These are phyloP conservation scores for Diaporthe sp. DNA, from an alignment of 2,329 filamentous ascomycete genomes.

Conservation along the genomic window DNA sequence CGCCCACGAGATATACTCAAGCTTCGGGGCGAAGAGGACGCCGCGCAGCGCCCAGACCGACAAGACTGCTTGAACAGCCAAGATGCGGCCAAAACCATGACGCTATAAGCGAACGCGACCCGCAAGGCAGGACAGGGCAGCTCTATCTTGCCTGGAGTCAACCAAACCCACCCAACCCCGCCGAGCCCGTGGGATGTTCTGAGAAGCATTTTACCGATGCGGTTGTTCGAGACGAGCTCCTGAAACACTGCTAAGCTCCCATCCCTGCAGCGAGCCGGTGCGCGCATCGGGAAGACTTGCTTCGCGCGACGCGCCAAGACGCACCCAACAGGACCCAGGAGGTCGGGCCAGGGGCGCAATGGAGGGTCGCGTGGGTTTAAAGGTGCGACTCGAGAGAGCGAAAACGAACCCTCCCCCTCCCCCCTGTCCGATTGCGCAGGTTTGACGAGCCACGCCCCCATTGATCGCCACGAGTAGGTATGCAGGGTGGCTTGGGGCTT, in stretches of 20 bases:
- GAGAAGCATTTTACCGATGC: background rate
- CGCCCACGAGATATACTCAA: constrained; percentile 30
- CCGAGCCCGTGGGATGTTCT: background rate
- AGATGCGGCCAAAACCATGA: constrained; percentile 33
- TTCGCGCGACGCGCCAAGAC: constrained; percentile 30
- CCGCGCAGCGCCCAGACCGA: constrained; percentile 32
- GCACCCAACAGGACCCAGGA: constrained; percentile 4
- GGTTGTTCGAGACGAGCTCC: constrained; percentile 31
- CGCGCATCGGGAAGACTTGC: constrained; percentile 27
- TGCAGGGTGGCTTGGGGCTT: constrained; percentile 18
- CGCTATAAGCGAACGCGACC: constrained; percentile 10
- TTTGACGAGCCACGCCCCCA: constrained; percentile 5
- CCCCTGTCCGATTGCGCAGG: constrained; percentile 3
- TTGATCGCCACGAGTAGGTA: constrained; percentile 16
- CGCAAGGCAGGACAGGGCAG: background rate
- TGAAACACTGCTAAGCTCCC: constrained; percentile 33
- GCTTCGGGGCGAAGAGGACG: constrained; percentile 25
- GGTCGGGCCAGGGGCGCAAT: constrained; percentile 15
- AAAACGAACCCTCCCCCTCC: constrained; percentile 19
- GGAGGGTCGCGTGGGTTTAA: constrained; percentile 29
- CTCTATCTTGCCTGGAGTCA: background rate
- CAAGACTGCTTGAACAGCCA: constrained; percentile 36
- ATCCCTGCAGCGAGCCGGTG: constrained; percentile 29
- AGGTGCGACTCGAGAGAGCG: constrained; percentile 34
- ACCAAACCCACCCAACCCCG: background rate